Evolutionary conservation across 2,329 filamentous ascomycete genomes (phyloP).

Genomic region (Aspergillus sclerotialis): DNA sequence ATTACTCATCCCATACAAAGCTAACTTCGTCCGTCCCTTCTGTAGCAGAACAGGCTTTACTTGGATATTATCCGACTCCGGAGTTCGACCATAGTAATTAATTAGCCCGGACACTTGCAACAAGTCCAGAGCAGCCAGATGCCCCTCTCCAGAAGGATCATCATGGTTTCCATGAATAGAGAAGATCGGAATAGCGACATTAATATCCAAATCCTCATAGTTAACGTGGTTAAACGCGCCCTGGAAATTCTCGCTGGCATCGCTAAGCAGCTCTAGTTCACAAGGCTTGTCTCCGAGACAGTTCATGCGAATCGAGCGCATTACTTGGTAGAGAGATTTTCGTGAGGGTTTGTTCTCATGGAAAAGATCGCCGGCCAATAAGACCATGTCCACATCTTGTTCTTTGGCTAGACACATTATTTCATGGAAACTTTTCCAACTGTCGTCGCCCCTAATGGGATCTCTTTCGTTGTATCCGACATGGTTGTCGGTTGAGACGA

Average conservation of each 20-base stretch:
- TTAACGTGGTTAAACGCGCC: slow-evolving; percentile 91
- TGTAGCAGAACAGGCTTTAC: slow-evolving; percentile 88
- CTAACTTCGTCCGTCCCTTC: slow-evolving; percentile 87
- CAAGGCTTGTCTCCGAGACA: slow-evolving; percentile 94
- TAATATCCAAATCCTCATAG: slow-evolving; percentile 96
- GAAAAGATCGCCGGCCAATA: slow-evolving; percentile 90
- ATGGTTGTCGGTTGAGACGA: slow-evolving; percentile 94
- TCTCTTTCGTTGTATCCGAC: slow-evolving; percentile 94
- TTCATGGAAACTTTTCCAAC: slow-evolving; percentile 94
- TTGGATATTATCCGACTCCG: slow-evolving; percentile 87
- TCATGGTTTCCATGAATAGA: slow-evolving; percentile 99
- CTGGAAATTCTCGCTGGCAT: slow-evolving; percentile 84
- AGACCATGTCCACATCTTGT: slow-evolving; percentile 93
- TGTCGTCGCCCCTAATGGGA: slow-evolving; percentile 89
- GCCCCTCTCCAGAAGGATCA: slow-evolving; percentile 92
- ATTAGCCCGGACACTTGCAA: slow-evolving; percentile 84
- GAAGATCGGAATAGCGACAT: slow-evolving; percentile 93
- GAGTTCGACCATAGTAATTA: slow-evolving; percentile 91
- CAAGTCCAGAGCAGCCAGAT: slow-evolving; percentile 83
- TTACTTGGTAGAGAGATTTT: slow-evolving; percentile 95
- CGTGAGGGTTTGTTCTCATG: slow-evolving; percentile 97
- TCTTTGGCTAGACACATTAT: slow-evolving; percentile 82
- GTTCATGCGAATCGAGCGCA: slow-evolving; percentile 87
- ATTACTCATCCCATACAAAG: slow-evolving; percentile 90
- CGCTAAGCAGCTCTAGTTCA: slow-evolving; percentile 88